phyloP scores from a whole-genome alignment of 2,329 filamentous ascomycete species.

The Colletotrichum somersetense region DNA sequence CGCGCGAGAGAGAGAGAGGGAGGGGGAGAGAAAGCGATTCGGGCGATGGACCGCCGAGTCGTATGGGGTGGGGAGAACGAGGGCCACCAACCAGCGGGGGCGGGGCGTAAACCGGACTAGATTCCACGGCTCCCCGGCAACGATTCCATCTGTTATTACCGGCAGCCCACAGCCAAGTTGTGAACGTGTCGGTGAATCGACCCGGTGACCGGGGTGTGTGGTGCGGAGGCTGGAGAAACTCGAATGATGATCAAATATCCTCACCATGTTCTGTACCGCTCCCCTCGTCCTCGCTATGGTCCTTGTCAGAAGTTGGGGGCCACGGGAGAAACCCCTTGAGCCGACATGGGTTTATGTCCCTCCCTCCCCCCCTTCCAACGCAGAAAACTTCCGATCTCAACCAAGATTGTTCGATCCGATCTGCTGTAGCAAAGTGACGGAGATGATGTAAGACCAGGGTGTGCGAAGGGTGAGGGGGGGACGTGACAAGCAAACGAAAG shows the following conservation, averaged over 20 bases:
- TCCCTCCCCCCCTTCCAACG: neutral
- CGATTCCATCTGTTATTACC: neutral
- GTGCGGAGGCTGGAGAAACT: neutral
- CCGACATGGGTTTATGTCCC: neutral
- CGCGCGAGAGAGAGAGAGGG: no score
- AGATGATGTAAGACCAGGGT: slow-evolving; percentile 10
- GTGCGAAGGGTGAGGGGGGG: neutral
- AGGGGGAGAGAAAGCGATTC: no score
- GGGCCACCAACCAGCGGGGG: slow-evolving; percentile 11
- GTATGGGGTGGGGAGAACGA: neutral
- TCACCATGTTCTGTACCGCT: neutral
- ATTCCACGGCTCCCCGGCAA: slow-evolving; percentile 7
- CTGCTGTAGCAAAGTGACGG: slow-evolving; percentile 3
- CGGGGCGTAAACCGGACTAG: neutral
- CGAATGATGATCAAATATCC: neutral
- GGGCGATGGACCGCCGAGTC: neutral
- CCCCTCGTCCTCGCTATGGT: neutral
- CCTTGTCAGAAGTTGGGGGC: neutral
- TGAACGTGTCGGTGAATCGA: neutral
- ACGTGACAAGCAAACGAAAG: neutral
- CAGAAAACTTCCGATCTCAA: slow-evolving; percentile 1
- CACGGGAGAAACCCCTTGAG: neutral
- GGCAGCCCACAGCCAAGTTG: neutral
- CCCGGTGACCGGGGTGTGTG: slow-evolving; percentile 1
- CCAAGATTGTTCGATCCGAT: slow-evolving; percentile 25